Conservation (phyloP, 495 filamentous ascomycete species). For the Cryomyces antarcticus region DNA sequence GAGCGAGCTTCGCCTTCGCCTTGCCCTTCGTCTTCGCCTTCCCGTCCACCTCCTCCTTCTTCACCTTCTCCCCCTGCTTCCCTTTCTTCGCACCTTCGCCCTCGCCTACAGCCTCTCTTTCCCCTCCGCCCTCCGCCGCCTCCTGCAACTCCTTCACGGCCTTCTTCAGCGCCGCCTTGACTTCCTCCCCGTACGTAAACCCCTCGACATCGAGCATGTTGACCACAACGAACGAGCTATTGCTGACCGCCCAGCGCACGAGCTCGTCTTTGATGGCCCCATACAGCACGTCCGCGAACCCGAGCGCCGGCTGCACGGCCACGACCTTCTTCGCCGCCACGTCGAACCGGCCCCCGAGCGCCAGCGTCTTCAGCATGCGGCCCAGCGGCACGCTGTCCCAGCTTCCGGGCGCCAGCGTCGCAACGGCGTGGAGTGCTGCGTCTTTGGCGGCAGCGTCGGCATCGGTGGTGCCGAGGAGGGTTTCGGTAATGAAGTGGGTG, state of each 20-base stretch:
- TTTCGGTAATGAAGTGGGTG: constrained; percentile 67
- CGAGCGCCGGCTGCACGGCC: constrained; percentile 51
- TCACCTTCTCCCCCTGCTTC: constrained; percentile 12
- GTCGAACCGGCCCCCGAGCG: constrained; percentile 73
- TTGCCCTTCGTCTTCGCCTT: constrained; percentile 24
- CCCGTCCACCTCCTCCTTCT: constrained; percentile 1
- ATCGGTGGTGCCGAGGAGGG: constrained; percentile 43
- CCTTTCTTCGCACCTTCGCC: constrained; percentile 7
- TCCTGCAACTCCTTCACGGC: constrained; percentile 29
- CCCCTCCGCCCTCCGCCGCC: constrained; percentile 18
- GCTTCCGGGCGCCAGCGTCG: constrained; percentile 42
- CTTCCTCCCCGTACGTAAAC: constrained; percentile 43
- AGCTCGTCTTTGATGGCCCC: constrained; percentile 53
- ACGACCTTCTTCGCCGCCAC: constrained; percentile 39
- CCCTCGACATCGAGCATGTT: constrained; percentile 59
- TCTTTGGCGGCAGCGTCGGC: constrained; percentile 39
- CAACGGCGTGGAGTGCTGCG: constrained; percentile 48
- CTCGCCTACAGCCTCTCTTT: constrained; percentile 20
- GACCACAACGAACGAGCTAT: constrained; percentile 63
- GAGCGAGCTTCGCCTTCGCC: constrained; percentile 2
- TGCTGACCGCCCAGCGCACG: constrained; percentile 69
- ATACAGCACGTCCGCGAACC: constrained; percentile 62
- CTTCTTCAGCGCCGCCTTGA: constrained; percentile 44
- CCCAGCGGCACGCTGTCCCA: constrained; percentile 44
- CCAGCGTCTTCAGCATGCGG: constrained; percentile 76